Conservation (phyloP, 1,284 basidiomycete genomes). For the Bondarzewia mesenterica region DNA sequence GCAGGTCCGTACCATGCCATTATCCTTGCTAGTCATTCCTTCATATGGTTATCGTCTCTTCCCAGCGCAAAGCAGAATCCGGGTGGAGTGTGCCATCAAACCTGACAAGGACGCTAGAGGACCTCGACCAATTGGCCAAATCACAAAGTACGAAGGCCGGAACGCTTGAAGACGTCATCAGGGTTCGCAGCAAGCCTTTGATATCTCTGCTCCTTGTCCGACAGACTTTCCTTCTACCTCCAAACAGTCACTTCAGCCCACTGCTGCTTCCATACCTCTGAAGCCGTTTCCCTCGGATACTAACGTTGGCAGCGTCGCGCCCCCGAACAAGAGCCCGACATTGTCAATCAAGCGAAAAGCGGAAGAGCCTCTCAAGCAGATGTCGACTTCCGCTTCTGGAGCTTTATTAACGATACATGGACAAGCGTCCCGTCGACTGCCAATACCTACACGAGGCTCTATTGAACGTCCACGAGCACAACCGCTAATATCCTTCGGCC, state of each 20-base stretch:
- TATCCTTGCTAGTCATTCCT: slow-evolving; percentile 5
- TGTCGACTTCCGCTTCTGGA: not conserved
- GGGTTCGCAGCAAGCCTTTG: slow-evolving; percentile 55
- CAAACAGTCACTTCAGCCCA: slow-evolving; percentile 38
- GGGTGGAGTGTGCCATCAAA: slow-evolving; percentile 38
- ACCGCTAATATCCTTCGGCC: not conserved
- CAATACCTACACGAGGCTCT: not conserved
- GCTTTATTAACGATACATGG: not conserved
- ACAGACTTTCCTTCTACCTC: slow-evolving; percentile 31
- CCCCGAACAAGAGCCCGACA: not conserved
- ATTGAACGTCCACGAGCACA: not conserved
- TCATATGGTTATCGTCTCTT: slow-evolving; percentile 12
- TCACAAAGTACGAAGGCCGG: slow-evolving; percentile 25
- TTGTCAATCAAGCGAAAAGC: not conserved
- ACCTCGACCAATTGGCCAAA: slow-evolving; percentile 26
- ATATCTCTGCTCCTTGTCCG: slow-evolving; percentile 35
- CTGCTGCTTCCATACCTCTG: slow-evolving; percentile 7
- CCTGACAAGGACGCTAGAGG: slow-evolving; percentile 31
- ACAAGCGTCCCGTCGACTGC: not conserved
- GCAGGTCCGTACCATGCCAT: slow-evolving; percentile 28
- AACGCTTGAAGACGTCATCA: slow-evolving; percentile 44
- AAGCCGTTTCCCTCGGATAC: slow-evolving; percentile 10
- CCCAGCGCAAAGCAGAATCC: slow-evolving; percentile 36
- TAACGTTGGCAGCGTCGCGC: not conserved
- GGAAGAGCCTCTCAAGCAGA: not conserved